Evolutionary conservation across 2,329 filamentous ascomycete species (phyloP).

Genomic region (Bipolaris cookei): DNA sequence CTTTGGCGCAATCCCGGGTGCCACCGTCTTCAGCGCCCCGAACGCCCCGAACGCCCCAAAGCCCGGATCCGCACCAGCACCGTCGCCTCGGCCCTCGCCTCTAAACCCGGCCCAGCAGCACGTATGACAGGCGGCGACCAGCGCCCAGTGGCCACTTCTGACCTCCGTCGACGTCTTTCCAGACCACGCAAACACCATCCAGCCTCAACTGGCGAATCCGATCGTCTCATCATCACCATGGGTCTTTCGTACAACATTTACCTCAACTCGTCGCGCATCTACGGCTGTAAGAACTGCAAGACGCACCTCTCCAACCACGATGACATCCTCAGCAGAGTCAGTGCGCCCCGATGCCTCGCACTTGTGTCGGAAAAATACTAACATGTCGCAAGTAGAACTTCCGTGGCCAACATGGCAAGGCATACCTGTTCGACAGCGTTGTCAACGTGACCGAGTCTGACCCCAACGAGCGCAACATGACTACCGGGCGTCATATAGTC

Average conservation of each 20-base stretch:
- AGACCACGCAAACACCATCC: slow-evolving; percentile 9
- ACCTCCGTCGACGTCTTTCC: slow-evolving; percentile 12
- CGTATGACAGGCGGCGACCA: slow-evolving; percentile 22
- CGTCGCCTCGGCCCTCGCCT: background rate
- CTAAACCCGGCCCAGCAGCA: slow-evolving; percentile 7
- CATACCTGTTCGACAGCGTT: slow-evolving; percentile 92
- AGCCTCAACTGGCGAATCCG: slow-evolving; percentile 8
- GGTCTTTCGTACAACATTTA: slow-evolving; percentile 92
- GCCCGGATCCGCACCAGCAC: slow-evolving; percentile 6
- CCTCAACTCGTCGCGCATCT: slow-evolving; percentile 83
- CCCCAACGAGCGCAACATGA: slow-evolving; percentile 96
- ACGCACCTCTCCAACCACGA: slow-evolving; percentile 94
- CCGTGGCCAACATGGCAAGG: slow-evolving; percentile 96
- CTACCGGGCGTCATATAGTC: slow-evolving; percentile 91
- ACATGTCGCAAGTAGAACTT: slow-evolving; percentile 76
- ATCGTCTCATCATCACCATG: slow-evolving; percentile 60
- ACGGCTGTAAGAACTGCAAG: slow-evolving; percentile 91
- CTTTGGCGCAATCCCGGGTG: slow-evolving; percentile 21
- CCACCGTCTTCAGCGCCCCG: background rate
- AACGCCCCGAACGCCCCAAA: slow-evolving; percentile 3
- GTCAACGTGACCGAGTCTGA: slow-evolving; percentile 88
- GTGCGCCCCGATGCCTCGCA: slow-evolving; percentile 36
- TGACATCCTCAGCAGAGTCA: slow-evolving; percentile 90
- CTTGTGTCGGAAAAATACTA: slow-evolving; percentile 5
- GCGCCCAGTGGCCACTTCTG: slow-evolving; percentile 15